Base-by-base conservation (phyloP, 768 basidiomycete genomes). In the Russula compacta region DNA sequence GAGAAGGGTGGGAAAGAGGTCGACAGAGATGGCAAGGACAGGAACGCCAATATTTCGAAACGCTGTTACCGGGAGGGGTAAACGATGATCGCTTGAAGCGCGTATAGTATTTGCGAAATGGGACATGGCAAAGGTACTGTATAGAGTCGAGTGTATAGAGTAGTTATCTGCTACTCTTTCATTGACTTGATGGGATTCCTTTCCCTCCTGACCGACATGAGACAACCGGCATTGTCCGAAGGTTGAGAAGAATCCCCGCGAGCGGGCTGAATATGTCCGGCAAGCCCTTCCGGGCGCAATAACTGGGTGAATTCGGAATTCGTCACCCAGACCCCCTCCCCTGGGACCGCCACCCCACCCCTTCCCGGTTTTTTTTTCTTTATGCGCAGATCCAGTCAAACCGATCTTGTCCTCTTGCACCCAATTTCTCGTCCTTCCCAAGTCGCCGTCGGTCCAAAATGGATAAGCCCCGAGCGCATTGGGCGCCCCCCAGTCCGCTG, bases 361-460 rank as follows among this genome's bases (percentile, higher is more conserved):
- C 24, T 36, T 55, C 60, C 43, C 60, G 47, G 42, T n/a, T 61
- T 53, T 39, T 46, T 48, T 60, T 60, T 60, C 17, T 38, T 53
- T 36, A 46, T 19, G 55, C 49, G 61, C 52, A 58, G 57, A 63
- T 63, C 57, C 40, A 42, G 3, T 8, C 33, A 12, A 49, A 32
- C 56, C 61, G 56, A 63, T 63, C 57, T 47, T n/a, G 52, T 54
- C 8, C 15, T 17, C 46, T 38, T 38, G 38, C 47, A 21, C 49
- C 32, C 43, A 35, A 53, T 46, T 42, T 50, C 29, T 52, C 14
- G 32, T 24, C 49, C 14, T 40, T 58, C 53, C 52, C 61, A 63
- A 63, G 52, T 53, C 61, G 57, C 61, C 61, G 61, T 63, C 33
- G 4, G 17, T 63, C 57, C 17, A 58, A 63, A 53, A 53, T 54